Conservation (phyloP, 306 rosid genomes). For the Oxytropis ochrocephala region DNA sequence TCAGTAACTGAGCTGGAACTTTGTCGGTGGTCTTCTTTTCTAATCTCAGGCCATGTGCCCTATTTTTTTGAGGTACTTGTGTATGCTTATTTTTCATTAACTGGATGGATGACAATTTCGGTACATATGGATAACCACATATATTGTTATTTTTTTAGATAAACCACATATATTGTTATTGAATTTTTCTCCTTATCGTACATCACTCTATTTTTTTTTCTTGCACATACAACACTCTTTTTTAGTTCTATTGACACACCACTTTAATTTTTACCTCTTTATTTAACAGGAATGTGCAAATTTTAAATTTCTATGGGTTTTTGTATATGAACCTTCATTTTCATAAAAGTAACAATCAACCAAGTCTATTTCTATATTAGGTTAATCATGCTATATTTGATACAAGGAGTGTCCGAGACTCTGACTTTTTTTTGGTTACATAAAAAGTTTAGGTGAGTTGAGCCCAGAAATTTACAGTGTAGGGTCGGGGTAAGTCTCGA, state of each 20-base stretch:
- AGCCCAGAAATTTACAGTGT: too few relatives aligned
- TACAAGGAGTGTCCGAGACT: too few relatives aligned
- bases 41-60: not conserved
- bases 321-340: not conserved
- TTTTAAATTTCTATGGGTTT: not conserved
- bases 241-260: too few relatives aligned
- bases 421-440: too few relatives aligned
- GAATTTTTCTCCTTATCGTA: not conserved
- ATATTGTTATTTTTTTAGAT: too few relatives aligned
- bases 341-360: not conserved
- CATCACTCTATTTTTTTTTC: not conserved
- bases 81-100: not conserved
- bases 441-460: too few relatives aligned
- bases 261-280: not conserved
- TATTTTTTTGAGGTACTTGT: not conserved
- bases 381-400: too few relatives aligned
- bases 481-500: too few relatives aligned
- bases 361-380: too few relatives aligned
- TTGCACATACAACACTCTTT: not conserved
- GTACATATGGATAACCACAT: not conserved
- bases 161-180: not conserved
- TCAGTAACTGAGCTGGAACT: slow-evolving; percentile 1
- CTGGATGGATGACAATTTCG: not conserved
- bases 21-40: slow-evolving; percentile 24
- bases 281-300: not conserved